A percentile compares a stretch with the other conserved stretches of the same genome.
Evolutionary conservation across 805 yeast genomes (phyloP).

Genomic region (Teunomyces lycoperdinae): DNA sequence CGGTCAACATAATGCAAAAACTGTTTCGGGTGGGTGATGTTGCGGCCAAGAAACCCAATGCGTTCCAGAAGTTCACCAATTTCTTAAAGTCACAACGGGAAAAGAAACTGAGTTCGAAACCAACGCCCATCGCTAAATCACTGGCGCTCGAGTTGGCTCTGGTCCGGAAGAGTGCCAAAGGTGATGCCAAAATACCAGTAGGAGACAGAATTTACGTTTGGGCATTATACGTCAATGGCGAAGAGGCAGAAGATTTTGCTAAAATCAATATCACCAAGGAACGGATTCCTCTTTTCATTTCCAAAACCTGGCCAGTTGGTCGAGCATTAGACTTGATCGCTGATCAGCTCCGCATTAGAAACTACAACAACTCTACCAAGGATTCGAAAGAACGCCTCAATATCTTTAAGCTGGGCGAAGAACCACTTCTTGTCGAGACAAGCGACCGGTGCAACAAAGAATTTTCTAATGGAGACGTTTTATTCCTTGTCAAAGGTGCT

Average conservation of each 20-base stretch:
- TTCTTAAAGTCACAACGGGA: conserved; percentile 25
- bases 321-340: conserved; percentile 54
- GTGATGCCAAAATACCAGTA: conserved; percentile 43
- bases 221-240: conserved; percentile 40
- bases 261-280: conserved; percentile 25
- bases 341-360: conserved; percentile 43
- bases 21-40: conserved; percentile 30
- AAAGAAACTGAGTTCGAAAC: conserved; percentile 3
- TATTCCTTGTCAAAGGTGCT: conserved; percentile 49
- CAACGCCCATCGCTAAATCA: neutral
- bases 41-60: conserved; percentile 17
- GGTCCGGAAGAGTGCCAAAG: conserved; percentile 48
- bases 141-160: conserved; percentile 30
- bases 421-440: conserved; percentile 26
- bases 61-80: conserved; percentile 25
- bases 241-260: conserved; percentile 20
- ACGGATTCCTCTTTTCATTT: conserved; percentile 42
- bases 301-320: conserved; percentile 60
- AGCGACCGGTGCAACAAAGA: conserved; percentile 39
- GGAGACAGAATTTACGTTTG: conserved; percentile 50
- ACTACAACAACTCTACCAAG: conserved; percentile 46
- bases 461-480: conserved; percentile 47
- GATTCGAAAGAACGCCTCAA: conserved; percentile 43
- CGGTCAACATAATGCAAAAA: conserved; percentile 21
- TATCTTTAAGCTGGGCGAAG: conserved; percentile 39